Base-by-base conservation (phyloP, 2,329 filamentous ascomycete species). In the Fusarium drepaniforme region DNA sequence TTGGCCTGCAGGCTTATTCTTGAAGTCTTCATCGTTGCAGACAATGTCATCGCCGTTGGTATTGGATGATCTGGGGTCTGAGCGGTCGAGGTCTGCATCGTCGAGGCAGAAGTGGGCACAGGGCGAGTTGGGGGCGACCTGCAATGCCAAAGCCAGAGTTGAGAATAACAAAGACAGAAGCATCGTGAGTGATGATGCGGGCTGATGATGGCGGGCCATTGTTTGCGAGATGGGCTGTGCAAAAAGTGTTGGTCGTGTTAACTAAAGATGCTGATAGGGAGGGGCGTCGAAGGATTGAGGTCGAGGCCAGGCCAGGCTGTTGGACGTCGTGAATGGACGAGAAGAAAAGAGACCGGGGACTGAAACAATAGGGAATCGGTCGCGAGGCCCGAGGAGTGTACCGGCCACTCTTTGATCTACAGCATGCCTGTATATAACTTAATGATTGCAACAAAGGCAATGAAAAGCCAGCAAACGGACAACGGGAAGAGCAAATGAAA, bases 91-190 rank as follows among this genome's bases (percentile, higher is more conserved):
- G 37, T 76, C 76, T n/a, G 78, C 70, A 9, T 82, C 81, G 78
- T 88, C 87, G 44, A 85, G 67, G 75, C 89, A 90, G 70, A 86
- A 79, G n/a, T 85, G 83, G 18, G 88, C 80, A 75, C 89, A 90
- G 9, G 88, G 89, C 53, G 89, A 90, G 72, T 87, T 85, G 37
- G 88, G 87, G 15, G 88, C 84, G 60, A 89, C 88, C 77, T 87
- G 86, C 21, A 90, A 81, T 8, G 85, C 82, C 2, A 75, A 88
- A 2, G 75, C 77, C 12, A 83, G 61, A 25, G 33, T 5, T 15
- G 53, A 68, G 51, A 75, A 58, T 35, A 72, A 15, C 25, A 73
- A 9, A 12, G 66, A 49, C 28, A 74, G 15, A 16, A 68, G 3
- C 5, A 76, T 74, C 3, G n/a, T 57, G 25, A 21, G 15, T 21